Evolutionary conservation across 805 yeast genomes (phyloP).

Genomic region (Brettanomyces sp.): DNA sequence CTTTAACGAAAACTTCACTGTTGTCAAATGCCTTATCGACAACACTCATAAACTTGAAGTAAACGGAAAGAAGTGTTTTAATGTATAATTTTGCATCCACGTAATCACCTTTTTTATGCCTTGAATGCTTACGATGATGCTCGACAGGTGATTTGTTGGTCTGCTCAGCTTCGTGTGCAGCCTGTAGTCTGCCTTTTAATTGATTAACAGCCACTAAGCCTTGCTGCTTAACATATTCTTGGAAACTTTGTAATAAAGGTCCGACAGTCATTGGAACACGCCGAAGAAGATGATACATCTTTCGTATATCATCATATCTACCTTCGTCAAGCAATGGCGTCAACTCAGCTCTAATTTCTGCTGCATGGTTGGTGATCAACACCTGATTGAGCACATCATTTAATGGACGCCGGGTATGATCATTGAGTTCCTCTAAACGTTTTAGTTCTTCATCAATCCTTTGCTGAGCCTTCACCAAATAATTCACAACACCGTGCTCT

Average conservation of each 20-base stretch:
- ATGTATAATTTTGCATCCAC: slow-evolving; percentile 75
- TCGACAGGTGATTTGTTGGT: background rate
- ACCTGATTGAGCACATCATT: slow-evolving; percentile 68
- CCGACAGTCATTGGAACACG: slow-evolving; percentile 74
- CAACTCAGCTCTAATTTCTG: slow-evolving; percentile 68
- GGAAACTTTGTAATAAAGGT: slow-evolving; percentile 66
- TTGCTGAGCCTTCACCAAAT: slow-evolving; percentile 76
- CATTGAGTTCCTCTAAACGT: slow-evolving; percentile 70
- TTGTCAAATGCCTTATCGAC: slow-evolving; percentile 60
- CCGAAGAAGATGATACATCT: slow-evolving; percentile 66
- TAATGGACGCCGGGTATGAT: slow-evolving; percentile 72
- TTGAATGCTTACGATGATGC: background rate
- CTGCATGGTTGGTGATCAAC: slow-evolving; percentile 72
- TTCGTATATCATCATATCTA: slow-evolving; percentile 61
- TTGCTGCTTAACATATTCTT: slow-evolving; percentile 57
- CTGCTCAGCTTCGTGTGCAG: slow-evolving; percentile 5
- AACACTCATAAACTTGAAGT: slow-evolving; percentile 55
- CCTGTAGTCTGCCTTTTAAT: slow-evolving; percentile 27
- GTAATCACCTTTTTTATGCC: background rate
- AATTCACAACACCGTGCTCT: slow-evolving; percentile 79
- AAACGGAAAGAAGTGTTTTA: slow-evolving; percentile 62
- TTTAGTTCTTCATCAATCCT: slow-evolving; percentile 78
- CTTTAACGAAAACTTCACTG: slow-evolving; percentile 72
- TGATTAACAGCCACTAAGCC: slow-evolving; percentile 56
- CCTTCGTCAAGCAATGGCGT: slow-evolving; percentile 63